Percentiles rank a stretch among this genome's conserved stretches.
Conservation (phyloP, 2,329 filamentous ascomycete species). For the Talaromyces marneffei region DNA sequence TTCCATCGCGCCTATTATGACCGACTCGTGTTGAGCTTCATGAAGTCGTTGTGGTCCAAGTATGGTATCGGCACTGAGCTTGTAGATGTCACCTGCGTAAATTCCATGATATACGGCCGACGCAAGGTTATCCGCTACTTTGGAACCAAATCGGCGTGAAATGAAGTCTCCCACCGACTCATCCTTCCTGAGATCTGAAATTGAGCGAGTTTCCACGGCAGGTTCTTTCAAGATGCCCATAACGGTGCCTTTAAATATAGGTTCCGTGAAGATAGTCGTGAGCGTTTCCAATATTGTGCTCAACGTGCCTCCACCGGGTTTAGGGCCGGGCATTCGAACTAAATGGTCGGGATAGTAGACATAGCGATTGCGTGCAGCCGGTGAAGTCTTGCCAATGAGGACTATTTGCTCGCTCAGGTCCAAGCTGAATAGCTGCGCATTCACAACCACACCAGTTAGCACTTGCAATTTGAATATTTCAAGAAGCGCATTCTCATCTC, state of each 20-base stretch:
- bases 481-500: constrained; percentile 17
- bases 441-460: not conserved
- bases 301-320: constrained; percentile 20
- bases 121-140: constrained; percentile 63
- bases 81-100: constrained; percentile 81
- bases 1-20: constrained; percentile 19
- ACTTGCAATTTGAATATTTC: not conserved
- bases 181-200: constrained; percentile 46
- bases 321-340: constrained; percentile 54
- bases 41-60: constrained; percentile 48
- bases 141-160: constrained; percentile 47
- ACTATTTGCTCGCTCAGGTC: constrained; percentile 53
- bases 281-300: constrained; percentile 23
- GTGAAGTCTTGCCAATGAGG: constrained; percentile 45
- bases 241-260: constrained; percentile 49
- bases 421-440: constrained; percentile 52
- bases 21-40: constrained; percentile 32
- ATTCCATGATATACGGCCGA: constrained; percentile 80
- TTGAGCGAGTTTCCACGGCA: constrained; percentile 9
- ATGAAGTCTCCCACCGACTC: constrained; percentile 68
- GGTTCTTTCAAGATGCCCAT: constrained; percentile 29
- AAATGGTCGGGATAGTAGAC: constrained; percentile 85
- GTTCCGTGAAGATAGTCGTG: constrained; percentile 44
- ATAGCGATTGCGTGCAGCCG: constrained; percentile 61
- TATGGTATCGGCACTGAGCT: constrained; percentile 66